Conservation (phyloP, 306 rosid species). For the Inga laurina region DNA sequence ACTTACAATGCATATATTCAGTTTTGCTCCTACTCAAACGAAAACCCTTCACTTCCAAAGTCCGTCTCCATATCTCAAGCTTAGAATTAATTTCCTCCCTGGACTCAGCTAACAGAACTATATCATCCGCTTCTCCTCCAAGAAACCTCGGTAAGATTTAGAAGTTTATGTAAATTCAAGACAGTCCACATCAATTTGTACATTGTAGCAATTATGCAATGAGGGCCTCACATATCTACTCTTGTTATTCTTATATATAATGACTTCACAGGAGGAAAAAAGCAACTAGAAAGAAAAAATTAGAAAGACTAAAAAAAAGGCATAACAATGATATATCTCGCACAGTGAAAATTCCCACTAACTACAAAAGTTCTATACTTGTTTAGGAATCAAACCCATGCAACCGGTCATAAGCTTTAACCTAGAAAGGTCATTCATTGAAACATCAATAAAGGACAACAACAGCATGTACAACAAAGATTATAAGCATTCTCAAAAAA, state of each 20-base stretch:
- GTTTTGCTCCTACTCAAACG: too few species aligned
- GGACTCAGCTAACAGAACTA: too few species aligned
- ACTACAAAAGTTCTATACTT: background rate
- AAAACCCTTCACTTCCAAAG: too few species aligned
- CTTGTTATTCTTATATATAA: background rate
- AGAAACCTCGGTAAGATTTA: background rate
- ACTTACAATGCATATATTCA: too few species aligned
- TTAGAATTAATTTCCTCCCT: too few species aligned
- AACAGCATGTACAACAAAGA: background rate
- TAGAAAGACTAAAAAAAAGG: background rate
- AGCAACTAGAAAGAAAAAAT: background rate
- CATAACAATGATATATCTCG: background rate
- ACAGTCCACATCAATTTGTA: background rate
- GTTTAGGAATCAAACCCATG: slow-evolving; percentile 4
- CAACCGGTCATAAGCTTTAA: background rate
- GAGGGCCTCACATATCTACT: background rate
- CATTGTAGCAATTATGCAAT: background rate
- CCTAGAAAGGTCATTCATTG: background rate
- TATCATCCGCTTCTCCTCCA: background rate
- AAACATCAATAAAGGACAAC: slow-evolving; percentile 6
- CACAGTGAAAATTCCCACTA: background rate
- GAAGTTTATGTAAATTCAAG: background rate
- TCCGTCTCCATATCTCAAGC: too few species aligned
- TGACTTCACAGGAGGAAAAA: background rate
- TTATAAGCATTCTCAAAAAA: slow-evolving; percentile 5